phyloP scores from a whole-genome alignment of 2,329 filamentous ascomycete species.

The Aureobasidium vineae region DNA sequence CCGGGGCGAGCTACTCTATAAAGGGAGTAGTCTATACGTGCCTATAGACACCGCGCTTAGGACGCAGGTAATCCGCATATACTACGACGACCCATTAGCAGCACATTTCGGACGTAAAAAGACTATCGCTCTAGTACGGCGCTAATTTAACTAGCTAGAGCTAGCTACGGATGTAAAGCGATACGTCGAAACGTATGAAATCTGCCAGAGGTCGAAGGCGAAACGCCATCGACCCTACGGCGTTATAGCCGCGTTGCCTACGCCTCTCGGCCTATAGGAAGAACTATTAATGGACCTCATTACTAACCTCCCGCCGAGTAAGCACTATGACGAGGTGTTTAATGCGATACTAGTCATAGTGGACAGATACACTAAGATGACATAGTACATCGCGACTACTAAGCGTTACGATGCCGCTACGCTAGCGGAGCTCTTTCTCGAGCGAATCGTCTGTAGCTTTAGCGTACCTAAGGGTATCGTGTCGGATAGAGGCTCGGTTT shows the following conservation, averaged over 20 bases:
- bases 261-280: neutral
- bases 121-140: neutral
- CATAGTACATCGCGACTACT: neutral
- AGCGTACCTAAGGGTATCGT: slow-evolving; percentile 19
- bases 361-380: slow-evolving; percentile 7
- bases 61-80: neutral
- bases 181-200: neutral
- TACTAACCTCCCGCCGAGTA: neutral
- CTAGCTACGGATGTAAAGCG: neutral
- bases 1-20: neutral
- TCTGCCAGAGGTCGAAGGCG: neutral
- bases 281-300: neutral
- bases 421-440: neutral
- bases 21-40: neutral
- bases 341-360: slow-evolving; percentile 15
- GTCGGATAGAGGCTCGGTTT: slow-evolving; percentile 23
- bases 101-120: neutral
- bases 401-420: neutral
- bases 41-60: neutral
- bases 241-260: neutral
- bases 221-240: neutral
- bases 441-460: neutral
- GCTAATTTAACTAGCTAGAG: neutral
- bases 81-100: slow-evolving; percentile 5
- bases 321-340: neutral